Percentiles rank a stretch among this genome's conserved stretches.
These are phyloP conservation scores for Mycena kentingensis DNA, from an alignment of 768 basidiomycete genomes.

Conservation along the genomic window DNA sequence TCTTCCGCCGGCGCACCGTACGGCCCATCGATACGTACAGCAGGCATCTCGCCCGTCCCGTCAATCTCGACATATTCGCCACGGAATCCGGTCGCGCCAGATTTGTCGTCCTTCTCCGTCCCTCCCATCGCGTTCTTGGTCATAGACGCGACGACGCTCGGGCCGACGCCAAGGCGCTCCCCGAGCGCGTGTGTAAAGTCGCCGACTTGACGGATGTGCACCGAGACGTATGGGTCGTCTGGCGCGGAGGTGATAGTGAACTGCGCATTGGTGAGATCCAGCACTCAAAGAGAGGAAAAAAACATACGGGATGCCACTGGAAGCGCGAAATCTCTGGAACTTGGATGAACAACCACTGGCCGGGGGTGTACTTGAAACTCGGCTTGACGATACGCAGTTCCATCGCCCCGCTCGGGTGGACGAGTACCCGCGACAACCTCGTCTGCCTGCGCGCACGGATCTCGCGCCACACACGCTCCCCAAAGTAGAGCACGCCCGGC, in stretches of 20 bases:
- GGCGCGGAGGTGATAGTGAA: conserved; percentile 95
- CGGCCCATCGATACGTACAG: conserved; percentile 83
- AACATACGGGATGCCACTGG: conserved; percentile 92
- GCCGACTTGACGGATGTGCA: conserved; percentile 93
- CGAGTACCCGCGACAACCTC: conserved; percentile 78
- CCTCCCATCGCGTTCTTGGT: conserved; percentile 79
- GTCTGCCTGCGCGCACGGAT: conserved; percentile 78
- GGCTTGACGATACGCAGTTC: conserved; percentile 91
- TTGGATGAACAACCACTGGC: conserved; percentile 90
- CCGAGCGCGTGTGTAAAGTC: conserved; percentile 85
- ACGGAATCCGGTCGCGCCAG: conserved; percentile 50
- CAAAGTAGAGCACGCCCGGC: conserved; percentile 88
- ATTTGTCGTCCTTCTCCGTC: conserved; percentile 61
- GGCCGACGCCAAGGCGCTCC: conserved; percentile 81
- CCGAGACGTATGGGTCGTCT: conserved; percentile 87
- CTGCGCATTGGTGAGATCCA: conserved; percentile 37
- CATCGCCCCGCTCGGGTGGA: conserved; percentile 94
- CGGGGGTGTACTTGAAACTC: conserved; percentile 86
- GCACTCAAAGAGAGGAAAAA: neutral
- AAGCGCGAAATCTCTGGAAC: conserved; percentile 80
- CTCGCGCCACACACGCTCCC: conserved; percentile 83
- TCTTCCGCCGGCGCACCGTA: conserved; percentile 96
- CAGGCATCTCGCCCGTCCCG: conserved; percentile 59
- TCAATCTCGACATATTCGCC: conserved; percentile 85
- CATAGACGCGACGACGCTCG: conserved; percentile 75